Evolutionary conservation across 306 rosid genomes (phyloP), one percentile per base, ranked within the genome.

Genomic region (Hippophae gyantsensis): DNA sequence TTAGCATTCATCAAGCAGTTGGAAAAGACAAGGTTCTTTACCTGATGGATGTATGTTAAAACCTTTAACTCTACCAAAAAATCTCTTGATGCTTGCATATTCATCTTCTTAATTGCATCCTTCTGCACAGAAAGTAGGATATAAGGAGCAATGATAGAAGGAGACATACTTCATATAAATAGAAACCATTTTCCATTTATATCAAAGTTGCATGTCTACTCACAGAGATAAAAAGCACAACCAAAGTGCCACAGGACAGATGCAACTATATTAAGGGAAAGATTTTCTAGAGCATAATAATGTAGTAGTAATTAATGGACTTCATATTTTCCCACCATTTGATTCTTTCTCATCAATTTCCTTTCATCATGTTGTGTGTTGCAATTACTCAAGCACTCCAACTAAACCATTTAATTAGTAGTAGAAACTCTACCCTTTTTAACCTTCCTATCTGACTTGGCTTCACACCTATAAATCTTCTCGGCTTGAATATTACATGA

Each of bases 21-120:
- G 42, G 54, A 6, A 42, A 70, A 63, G 56, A 69, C 26, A 72
- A 41, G 66, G 48, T 38, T 14, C 9, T 55, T 48, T 82, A 86
- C 97, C 97, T 89, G 97, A 74, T 89, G 95, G 51, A 89, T 89
- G n/a, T 84, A 84, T 11, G 95, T 89, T 66, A 89, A 71, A 72
- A 89, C 95, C 52, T 82, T 82, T 76, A 89, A 63, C 58, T 89
- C 95, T 1, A 89, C 89, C 41, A 89, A 78, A 77, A 89, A 89
- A 73, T 89, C 95, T 61, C 65, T 79, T n/a, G 97, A 57, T 62
- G 97, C 95, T 71, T 84, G 89, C 78, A 81, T 85, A 10, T 84
- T 86, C 97, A 90, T 90, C 84, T 82, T 87, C 78, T 90, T 90
- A 57, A 90, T 67, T 53, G 97, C 95, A 54, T 87, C 83, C 79